Percentiles rank a stretch among this genome's conserved stretches.
phyloP scores from a whole-genome alignment of 176 grass and related monocot species.

The maize (Zea mays) region DNA sequence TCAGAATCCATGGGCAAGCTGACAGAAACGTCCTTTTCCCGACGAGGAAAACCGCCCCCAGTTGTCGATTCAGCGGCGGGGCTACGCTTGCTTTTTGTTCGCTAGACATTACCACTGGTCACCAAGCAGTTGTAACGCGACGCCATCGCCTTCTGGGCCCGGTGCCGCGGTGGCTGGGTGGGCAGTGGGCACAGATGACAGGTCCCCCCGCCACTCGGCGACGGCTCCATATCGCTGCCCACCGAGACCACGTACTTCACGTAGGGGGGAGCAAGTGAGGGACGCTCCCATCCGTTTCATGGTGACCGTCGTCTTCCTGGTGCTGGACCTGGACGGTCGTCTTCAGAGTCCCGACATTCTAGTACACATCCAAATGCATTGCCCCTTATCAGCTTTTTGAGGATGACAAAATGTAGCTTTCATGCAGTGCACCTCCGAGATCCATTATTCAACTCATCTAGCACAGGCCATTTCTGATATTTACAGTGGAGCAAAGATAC shows the following conservation, averaged over 20 bases:
- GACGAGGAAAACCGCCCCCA: slow-evolving; percentile 25
- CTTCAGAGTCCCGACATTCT: neutral
- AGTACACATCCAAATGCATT: neutral
- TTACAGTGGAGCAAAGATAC: slow-evolving; percentile 24
- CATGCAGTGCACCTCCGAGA: neutral
- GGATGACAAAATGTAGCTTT: neutral
- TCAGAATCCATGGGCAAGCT: neutral
- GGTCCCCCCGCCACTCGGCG: slow-evolving; percentile 10
- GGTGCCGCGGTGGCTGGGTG: slow-evolving; percentile 1
- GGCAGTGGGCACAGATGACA: neutral
- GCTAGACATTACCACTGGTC: slow-evolving; percentile 28
- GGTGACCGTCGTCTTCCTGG: slow-evolving; percentile 24
- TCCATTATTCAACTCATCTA: neutral
- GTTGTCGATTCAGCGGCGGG: slow-evolving; percentile 21
- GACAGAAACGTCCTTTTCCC: slow-evolving; percentile 40
- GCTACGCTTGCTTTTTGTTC: slow-evolving; percentile 37
- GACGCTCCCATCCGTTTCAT: neutral
- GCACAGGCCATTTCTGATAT: neutral
- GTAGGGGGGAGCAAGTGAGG: neutral
- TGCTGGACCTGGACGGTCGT: neutral
- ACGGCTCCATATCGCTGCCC: neutral
- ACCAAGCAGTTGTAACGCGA: slow-evolving; percentile 3
- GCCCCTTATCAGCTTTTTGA: neutral
- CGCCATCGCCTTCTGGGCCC: slow-evolving; percentile 9
- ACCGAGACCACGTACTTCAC: slow-evolving; percentile 7